A percentile compares a stretch with the other conserved stretches of the same genome.
phyloP scores from a whole-genome alignment of 257 asterid species.

The Solanum pennellii region DNA sequence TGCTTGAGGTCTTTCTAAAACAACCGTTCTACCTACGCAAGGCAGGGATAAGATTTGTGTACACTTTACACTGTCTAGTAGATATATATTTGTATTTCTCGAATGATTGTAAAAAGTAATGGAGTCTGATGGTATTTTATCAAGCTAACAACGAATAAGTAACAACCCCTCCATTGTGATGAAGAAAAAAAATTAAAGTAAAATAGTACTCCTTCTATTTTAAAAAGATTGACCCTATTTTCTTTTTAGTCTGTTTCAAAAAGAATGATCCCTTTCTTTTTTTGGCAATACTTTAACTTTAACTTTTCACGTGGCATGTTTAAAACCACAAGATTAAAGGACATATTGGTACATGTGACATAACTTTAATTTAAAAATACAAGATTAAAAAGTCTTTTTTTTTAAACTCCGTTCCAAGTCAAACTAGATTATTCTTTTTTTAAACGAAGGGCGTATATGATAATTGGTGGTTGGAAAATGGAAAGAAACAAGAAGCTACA shows the following conservation, averaged over 20 bases:
- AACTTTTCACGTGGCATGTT: too few relatives aligned
- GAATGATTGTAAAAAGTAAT: neutral
- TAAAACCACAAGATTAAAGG: too few relatives aligned
- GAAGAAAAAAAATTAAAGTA: neutral
- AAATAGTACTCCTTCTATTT: rapidly evolving
- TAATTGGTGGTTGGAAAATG: constrained; percentile 30
- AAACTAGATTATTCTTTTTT: too few relatives aligned
- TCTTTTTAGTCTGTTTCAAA: too few relatives aligned
- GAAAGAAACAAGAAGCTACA: constrained; percentile 22
- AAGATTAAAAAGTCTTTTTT: rapidly evolving
- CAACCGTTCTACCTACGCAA: rapidly evolving
- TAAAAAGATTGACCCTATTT: too few relatives aligned
- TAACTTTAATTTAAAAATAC: too few relatives aligned
- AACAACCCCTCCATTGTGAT: neutral
- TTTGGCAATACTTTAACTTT: too few relatives aligned
- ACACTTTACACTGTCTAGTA: too few relatives aligned
- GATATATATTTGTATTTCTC: neutral
- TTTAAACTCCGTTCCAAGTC: too few relatives aligned
- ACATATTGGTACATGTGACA: too few relatives aligned
- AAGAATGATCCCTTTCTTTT: too few relatives aligned
- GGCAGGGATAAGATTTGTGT: rapidly evolving
- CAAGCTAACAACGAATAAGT: neutral
- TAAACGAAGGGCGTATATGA: neutral
- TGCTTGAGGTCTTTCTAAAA: too few relatives aligned
- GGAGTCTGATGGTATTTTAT: neutral